A percentile compares a stretch with the other conserved stretches of the same genome.
Evolutionary conservation across 495 filamentous ascomycete species (phyloP).

Genomic region (Xylaria bambusicola): DNA sequence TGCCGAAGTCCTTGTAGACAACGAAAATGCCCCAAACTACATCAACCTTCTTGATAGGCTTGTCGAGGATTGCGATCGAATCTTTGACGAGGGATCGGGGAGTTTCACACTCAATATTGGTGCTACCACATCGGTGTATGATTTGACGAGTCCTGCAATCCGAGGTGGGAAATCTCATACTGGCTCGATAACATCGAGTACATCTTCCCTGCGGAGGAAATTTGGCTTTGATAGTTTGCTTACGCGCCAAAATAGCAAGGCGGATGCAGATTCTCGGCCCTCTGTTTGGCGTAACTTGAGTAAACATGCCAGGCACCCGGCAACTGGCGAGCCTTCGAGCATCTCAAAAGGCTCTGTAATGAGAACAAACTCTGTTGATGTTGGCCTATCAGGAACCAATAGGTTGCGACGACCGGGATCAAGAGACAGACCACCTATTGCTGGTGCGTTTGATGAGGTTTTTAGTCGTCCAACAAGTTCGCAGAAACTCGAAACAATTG

Average conservation of each 20-base stretch:
- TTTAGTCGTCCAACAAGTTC: constrained; percentile 49
- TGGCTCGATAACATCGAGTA: constrained; percentile 61
- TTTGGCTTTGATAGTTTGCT: constrained; percentile 76
- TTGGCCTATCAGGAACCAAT: constrained; percentile 55
- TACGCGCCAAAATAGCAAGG: constrained; percentile 71
- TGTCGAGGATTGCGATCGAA: constrained; percentile 85
- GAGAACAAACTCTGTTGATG: constrained; percentile 82
- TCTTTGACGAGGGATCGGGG: constrained; percentile 69
- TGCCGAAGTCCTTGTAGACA: constrained; percentile 79
- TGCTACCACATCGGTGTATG: constrained; percentile 38
- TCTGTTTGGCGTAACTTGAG: constrained; percentile 88
- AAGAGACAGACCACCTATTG: constrained; percentile 62
- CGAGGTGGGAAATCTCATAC: constrained; percentile 48
- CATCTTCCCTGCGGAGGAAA: constrained; percentile 80
- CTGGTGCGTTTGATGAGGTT: constrained; percentile 62
- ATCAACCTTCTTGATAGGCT: constrained; percentile 89
- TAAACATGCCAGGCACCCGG: constrained; percentile 68
- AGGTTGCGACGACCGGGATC: constrained; percentile 62
- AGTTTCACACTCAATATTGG: constrained; percentile 46
- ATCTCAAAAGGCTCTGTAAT: constrained; percentile 65
- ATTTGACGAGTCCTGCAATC: constrained; percentile 48
- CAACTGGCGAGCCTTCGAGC: constrained; percentile 55
- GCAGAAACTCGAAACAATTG: constrained; percentile 50
- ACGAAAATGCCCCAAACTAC: constrained; percentile 76
- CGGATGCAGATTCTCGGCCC: constrained; percentile 64